Evolutionary conservation across 176 grass and related monocot species (phyloP), one percentile per base, ranked within the genome.

Genomic region (Oryza longistaminata): DNA sequence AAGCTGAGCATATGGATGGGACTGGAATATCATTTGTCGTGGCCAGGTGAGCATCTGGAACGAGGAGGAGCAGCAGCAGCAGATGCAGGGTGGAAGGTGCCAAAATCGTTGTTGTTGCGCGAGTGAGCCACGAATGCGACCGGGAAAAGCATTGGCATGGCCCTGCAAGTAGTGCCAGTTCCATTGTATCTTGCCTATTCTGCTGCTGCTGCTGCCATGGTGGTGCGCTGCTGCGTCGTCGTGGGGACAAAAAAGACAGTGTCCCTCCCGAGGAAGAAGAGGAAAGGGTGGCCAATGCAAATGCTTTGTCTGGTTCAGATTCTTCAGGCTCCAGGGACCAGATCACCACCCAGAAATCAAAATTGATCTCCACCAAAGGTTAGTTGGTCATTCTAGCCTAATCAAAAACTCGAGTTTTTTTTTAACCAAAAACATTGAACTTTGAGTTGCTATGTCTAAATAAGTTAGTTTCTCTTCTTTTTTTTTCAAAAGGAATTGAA

Each of bases 121-220:
- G 17, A 17, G 71, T 34, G 7, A 70, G 45, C 64, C 39, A 6
- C 68, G 88, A 90, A 81, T 79, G 68, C 35, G 88, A 90, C 79
- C 35, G 78, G 74, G 22, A 37, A 37, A 26, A 31, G 29, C 29
- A 31, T 31, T 29, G 29, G 62, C 21, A 77, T 71, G 73, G 80
- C 62, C 85, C 88, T 78, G 19, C 60, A 58, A 33, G 55, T 31
- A 58, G 82, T 49, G 49, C 64, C 80, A 87, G 80, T 79, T 79
- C 27, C 88, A 40, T 17, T 76, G 50, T 25, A 81, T 29, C 15
- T 15, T 49, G 46, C 46, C 46, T 3, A 52, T 52, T 37, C 48
- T 50, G 48, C 82, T 75, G 39, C 81, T 75, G 39, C 81, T 15
- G 31, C 31, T 61, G 58, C 58, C n/a, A 21, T n/a, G 15, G 14